Base-by-base conservation (phyloP, 768 basidiomycete species). In the Mycena leptocephala region DNA sequence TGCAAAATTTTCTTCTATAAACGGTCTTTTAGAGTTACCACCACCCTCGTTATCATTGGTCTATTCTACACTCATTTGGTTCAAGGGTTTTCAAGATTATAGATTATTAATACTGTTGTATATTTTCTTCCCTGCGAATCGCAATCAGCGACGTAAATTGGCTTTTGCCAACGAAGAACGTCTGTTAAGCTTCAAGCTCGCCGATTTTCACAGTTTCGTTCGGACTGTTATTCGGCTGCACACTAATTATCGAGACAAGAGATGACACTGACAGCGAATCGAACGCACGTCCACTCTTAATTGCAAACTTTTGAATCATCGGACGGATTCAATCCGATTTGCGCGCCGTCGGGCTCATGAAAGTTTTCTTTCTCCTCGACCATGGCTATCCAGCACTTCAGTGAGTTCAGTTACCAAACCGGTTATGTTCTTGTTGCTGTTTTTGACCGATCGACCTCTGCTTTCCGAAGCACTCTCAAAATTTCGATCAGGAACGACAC, bases 371-470 rank as follows among this genome's bases (percentile, higher is more conserved):
- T 8, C 16, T 43, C 43, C 32, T 18, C 64, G 11, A 43, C 39
- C 72, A 78, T 78, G 76, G 20, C 73, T 3, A 24, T 78, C 48
- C 76, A 75, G 59, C 76, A 71, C 43, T 75, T 78, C 69, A 75
- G 76, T 78, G 53, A 65, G 73, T 70, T 24, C 10, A 65, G 73
- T 70, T 24, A 8, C n/a, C 30, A 4, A 24, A 16, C 10, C 41
- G 11, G 9, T 35, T 28, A 24, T 20, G 53, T 33, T n/a, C 63
- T 32, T 28, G 28, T 30, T 11, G 63, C 20, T 35, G 30, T 28
- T 32, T 33, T 26, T 55, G 26, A 37, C 32, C 11, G n/a, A n/a
- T 22, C 1, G 13, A 35, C 10, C 8, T 6, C 46, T 33, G 9
- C 10, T 51, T 46, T 22, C 18, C 32, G 24, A 30, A 78, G 77